phyloP scores from a whole-genome alignment of 2,329 filamentous ascomycete species.

The Domatiomyces globalis region DNA sequence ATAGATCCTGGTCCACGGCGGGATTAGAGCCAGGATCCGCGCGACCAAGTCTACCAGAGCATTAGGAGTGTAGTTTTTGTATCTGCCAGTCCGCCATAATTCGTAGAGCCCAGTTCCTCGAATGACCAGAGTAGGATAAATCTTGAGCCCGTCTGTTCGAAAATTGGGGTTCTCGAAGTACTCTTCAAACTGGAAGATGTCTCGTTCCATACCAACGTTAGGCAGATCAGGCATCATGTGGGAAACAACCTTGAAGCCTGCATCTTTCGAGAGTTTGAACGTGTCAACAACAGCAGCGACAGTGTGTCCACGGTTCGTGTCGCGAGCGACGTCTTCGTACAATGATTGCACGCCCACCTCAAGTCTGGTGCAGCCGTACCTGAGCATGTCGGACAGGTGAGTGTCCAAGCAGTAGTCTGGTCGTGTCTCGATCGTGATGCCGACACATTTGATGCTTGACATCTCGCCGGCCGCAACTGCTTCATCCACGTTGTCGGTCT shows the following conservation, averaged over 20 bases:
- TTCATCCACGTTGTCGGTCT: constrained; percentile 87
- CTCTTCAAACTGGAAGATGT: constrained; percentile 90
- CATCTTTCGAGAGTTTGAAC: constrained; percentile 92
- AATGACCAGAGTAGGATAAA: constrained; percentile 95
- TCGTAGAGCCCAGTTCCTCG: constrained; percentile 93
- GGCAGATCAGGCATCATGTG: constrained; percentile 99
- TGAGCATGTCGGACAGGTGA: constrained; percentile 89
- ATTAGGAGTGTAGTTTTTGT: constrained; percentile 98
- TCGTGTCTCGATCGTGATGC: constrained; percentile 94
- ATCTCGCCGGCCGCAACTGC: constrained; percentile 88
- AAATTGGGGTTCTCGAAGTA: constrained; percentile 97
- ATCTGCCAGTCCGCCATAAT: constrained; percentile 88
- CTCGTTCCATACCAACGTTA: constrained; percentile 96
- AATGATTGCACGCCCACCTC: constrained; percentile 93
- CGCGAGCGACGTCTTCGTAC: constrained; percentile 95
- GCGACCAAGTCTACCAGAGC: constrained; percentile 90
- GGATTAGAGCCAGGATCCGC: constrained; percentile 84
- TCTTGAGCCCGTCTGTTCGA: constrained; percentile 91
- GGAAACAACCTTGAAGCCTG: constrained; percentile 95
- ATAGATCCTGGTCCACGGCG: constrained; percentile 97
- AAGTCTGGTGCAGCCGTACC: constrained; percentile 91
- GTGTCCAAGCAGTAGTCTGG: constrained; percentile 94
- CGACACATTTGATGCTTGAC: constrained; percentile 95
- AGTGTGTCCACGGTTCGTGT: constrained; percentile 93
- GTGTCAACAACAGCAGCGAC: constrained; percentile 92